phyloP scores from a whole-genome alignment of 108 stramenopile species.

The Seminavis robusta region DNA sequence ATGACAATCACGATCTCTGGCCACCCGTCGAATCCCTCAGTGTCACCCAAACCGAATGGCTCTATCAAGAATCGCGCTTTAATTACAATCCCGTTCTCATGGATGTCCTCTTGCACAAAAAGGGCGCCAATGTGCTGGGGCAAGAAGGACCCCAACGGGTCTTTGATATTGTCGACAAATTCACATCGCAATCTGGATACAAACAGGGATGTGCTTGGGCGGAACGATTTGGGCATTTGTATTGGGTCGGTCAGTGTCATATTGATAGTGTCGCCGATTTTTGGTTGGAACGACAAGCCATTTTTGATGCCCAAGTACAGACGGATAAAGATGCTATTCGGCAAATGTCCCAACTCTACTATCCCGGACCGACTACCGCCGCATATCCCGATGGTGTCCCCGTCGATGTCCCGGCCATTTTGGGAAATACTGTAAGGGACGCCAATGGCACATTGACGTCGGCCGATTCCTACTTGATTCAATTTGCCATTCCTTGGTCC shows the following conservation, averaged over 20 bases:
- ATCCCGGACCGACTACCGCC: too few relatives aligned
- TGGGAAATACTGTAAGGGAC: conserved; percentile 4
- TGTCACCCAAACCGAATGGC: conserved; percentile 5
- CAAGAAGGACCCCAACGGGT: conserved; percentile 4
- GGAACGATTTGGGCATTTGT: neutral
- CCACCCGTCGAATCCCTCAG: neutral
- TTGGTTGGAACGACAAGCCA: neutral
- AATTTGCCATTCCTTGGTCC: neutral
- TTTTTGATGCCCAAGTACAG: neutral
- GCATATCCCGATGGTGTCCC: conserved; percentile 11
- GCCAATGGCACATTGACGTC: too few relatives aligned
- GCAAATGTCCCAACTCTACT: neutral
- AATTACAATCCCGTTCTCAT: neutral
- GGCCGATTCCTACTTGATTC: neutral
- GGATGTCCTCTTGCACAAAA: conserved; percentile 8
- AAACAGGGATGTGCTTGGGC: conserved; percentile 1
- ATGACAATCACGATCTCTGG: conserved; percentile 4
- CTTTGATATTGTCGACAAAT: conserved; percentile 3
- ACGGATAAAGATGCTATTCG: neutral
- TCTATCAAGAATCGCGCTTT: conserved; percentile 9
- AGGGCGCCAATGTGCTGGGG: conserved; percentile 13
- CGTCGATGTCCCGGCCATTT: neutral
- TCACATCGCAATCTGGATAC: conserved; percentile 8
- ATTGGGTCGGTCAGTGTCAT: neutral
- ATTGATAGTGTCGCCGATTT: conserved; percentile 1